Conservation (phyloP, 345 rosid species). For the Gossypium bickii region DNA sequence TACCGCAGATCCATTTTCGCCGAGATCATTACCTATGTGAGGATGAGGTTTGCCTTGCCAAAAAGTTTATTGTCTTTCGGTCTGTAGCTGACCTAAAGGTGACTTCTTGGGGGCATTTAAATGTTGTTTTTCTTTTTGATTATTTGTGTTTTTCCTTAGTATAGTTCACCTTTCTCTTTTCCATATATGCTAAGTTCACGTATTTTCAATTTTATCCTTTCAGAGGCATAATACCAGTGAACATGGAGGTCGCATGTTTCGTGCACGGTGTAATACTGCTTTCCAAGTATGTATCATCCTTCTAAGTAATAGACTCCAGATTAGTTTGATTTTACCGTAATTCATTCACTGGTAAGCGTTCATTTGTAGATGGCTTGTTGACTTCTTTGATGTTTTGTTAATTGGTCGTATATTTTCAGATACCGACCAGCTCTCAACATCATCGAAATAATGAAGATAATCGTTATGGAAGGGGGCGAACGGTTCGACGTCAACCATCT, state of each 20-base stretch:
- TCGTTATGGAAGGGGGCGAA: background rate
- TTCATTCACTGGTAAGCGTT: background rate
- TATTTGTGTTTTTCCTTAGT: background rate
- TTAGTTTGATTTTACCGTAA: background rate
- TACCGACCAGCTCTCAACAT: background rate
- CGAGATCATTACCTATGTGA: slow-evolving; percentile 88
- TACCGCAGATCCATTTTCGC: slow-evolving; percentile 80
- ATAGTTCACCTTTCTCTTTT: background rate
- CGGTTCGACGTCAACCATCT: background rate
- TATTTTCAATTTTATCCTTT: background rate
- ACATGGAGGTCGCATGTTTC: background rate
- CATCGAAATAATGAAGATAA: background rate
- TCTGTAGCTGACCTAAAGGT: slow-evolving; percentile 93
- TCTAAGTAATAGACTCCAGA: background rate
- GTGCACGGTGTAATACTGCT: background rate
- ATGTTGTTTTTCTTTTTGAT: background rate
- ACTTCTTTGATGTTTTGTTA: background rate
- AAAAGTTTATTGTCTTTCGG: slow-evolving; percentile 79
- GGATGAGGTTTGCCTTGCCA: slow-evolving; percentile 87
- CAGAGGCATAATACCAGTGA: background rate
- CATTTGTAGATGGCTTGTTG: background rate
- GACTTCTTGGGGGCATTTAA: slow-evolving; percentile 13
- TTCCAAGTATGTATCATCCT: background rate
- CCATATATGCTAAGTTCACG: background rate
- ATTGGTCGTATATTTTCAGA: background rate